These are phyloP conservation scores for Euphorbia pulcherrima DNA, from an alignment of 345 rosid species.

Conservation along the genomic window DNA sequence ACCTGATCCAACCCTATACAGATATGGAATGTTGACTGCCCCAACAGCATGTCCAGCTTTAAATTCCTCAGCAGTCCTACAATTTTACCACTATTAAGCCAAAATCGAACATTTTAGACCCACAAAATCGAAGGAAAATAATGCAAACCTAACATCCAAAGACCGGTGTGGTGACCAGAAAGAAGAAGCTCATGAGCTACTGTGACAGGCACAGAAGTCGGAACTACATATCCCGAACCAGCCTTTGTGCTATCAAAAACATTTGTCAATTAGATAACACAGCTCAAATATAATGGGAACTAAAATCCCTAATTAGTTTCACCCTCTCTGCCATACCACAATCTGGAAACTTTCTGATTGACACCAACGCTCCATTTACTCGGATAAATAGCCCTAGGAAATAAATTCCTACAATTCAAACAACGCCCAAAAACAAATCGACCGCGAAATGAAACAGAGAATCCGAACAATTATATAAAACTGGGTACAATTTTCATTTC, in stretches of 20 bases:
- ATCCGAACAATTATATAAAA: background rate
- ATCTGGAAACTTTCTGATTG: slow-evolving; percentile 13
- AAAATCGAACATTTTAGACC: background rate
- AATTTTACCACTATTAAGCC: background rate
- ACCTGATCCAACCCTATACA: slow-evolving; percentile 82
- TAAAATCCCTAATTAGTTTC: background rate
- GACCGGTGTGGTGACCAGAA: slow-evolving; percentile 78
- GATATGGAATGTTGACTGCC: slow-evolving; percentile 77
- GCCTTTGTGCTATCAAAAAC: slow-evolving; percentile 31
- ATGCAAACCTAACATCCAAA: slow-evolving; percentile 62
- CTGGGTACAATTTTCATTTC: too few relatives aligned
- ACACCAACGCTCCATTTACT: slow-evolving; percentile 8
- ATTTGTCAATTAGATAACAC: background rate
- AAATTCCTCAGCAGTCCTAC: slow-evolving; percentile 80
- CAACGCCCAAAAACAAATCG: background rate
- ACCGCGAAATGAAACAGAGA: background rate
- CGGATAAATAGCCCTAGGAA: too few relatives aligned
- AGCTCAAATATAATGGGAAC: background rate
- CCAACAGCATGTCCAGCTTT: slow-evolving; percentile 69
- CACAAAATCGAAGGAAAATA: background rate
- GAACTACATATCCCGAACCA: slow-evolving; percentile 37
- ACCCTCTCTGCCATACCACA: slow-evolving; percentile 26
- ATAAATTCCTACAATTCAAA: slow-evolving; percentile 9
- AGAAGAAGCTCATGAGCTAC: slow-evolving; percentile 81
- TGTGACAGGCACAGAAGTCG: slow-evolving; percentile 81